Evolutionary conservation across 2,329 filamentous ascomycete genomes (phyloP).

Genomic region (Verticillium tricorpus): DNA sequence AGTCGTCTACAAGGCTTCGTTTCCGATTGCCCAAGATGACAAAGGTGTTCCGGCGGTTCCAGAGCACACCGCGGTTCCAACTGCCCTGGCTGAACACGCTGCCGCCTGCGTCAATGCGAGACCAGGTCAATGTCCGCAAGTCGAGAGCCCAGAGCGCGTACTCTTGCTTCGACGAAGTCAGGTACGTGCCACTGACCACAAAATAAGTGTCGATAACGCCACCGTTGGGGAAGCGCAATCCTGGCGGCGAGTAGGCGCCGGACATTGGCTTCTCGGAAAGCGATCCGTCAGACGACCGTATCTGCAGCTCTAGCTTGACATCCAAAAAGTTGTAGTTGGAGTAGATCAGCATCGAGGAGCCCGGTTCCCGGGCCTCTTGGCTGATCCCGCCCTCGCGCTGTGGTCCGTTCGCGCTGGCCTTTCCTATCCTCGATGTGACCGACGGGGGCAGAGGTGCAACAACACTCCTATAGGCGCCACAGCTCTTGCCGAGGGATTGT

Average conservation of each 20-base stretch:
- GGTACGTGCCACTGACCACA: slow-evolving; percentile 93
- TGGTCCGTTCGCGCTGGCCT: slow-evolving; percentile 38
- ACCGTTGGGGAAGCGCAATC: slow-evolving; percentile 90
- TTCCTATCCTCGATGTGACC: slow-evolving; percentile 62
- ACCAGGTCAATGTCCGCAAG: slow-evolving; percentile 84
- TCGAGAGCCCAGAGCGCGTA: slow-evolving; percentile 97
- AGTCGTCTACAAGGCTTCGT: slow-evolving; percentile 91
- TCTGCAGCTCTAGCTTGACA: slow-evolving; percentile 90
- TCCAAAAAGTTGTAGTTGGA: slow-evolving; percentile 99
- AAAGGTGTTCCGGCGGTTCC: slow-evolving; percentile 91
- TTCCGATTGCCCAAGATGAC: slow-evolving; percentile 93
- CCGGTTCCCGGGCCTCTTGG: slow-evolving; percentile 51
- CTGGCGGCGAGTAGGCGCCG: slow-evolving; percentile 80
- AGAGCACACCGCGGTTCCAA: slow-evolving; percentile 93
- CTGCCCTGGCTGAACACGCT: slow-evolving; percentile 95
- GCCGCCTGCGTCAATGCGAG: slow-evolving; percentile 88
- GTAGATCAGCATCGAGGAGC: slow-evolving; percentile 87
- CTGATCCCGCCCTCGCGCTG: slow-evolving; percentile 44
- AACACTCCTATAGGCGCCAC: slow-evolving; percentile 93
- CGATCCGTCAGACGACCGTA: slow-evolving; percentile 77
- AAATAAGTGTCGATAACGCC: slow-evolving; percentile 95
- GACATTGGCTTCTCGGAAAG: slow-evolving; percentile 87
- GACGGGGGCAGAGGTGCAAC: slow-evolving; percentile 75
- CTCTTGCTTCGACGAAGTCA: slow-evolving; percentile 97
- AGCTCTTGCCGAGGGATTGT: slow-evolving; percentile 81